Evolutionary conservation across 768 basidiomycete genomes (phyloP).

Genomic region (Strobilomyces echinocephalus): DNA sequence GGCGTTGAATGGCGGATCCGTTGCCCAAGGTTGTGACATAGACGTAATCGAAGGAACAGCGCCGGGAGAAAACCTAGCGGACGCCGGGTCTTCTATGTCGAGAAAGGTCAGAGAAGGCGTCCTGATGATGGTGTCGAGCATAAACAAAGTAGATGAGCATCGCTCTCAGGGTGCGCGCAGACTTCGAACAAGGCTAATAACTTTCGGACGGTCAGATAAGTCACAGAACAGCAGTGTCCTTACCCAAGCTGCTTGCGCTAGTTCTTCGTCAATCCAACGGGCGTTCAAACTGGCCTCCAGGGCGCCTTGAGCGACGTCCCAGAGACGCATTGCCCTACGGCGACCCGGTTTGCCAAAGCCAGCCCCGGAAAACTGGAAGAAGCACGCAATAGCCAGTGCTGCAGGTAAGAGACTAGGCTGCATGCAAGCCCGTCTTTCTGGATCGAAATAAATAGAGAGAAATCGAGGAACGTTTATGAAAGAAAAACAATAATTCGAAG

Average conservation of each 20-base stretch:
- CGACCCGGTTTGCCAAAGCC: conserved; percentile 49
- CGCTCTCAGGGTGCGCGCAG: conserved; percentile 62
- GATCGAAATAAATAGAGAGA: conserved; percentile 54
- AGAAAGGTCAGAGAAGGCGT: conserved; percentile 54
- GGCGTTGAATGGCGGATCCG: neutral
- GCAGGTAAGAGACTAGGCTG: conserved; percentile 66
- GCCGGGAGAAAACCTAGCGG: conserved; percentile 45
- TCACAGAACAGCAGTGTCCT: conserved; percentile 13
- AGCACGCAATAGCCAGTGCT: conserved; percentile 59
- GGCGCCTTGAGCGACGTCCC: conserved; percentile 65
- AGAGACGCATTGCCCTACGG: conserved; percentile 51
- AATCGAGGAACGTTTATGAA: conserved; percentile 72
- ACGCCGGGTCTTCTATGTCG: conserved; percentile 52
- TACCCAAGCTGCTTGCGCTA: conserved; percentile 77
- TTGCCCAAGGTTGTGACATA: conserved; percentile 10
- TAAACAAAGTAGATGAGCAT: conserved; percentile 50
- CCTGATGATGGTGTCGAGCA: conserved; percentile 67
- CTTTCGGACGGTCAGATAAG: conserved; percentile 32
- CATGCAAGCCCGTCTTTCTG: conserved; percentile 47
- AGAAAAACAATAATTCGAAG: conserved; percentile 67
- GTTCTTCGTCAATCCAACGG: conserved; percentile 67
- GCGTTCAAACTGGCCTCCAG: conserved; percentile 68
- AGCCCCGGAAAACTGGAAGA: conserved; percentile 65
- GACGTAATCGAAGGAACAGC: conserved; percentile 44
- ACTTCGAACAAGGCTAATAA: conserved; percentile 69